A percentile compares a stretch with the other conserved stretches of the same genome.
Evolutionary conservation across 2,329 filamentous ascomycete genomes (phyloP).

Genomic region (Trichoderma brevicompactum): DNA sequence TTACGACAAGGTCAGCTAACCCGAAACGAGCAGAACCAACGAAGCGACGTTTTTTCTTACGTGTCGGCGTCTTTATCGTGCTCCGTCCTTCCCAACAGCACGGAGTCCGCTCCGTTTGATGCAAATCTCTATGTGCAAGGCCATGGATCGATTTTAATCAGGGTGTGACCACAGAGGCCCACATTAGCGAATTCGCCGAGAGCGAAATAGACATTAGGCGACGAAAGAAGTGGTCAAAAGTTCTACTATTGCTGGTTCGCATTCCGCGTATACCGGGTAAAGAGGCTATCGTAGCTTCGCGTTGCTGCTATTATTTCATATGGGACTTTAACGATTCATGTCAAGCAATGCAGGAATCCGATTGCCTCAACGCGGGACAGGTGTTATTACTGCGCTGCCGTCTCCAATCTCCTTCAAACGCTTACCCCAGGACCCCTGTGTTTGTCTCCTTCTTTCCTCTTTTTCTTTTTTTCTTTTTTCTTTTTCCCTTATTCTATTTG

Average conservation of each 20-base stretch:
- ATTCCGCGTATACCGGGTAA: constrained; percentile 13
- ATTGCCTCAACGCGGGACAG: not conserved
- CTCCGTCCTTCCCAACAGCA: not conserved
- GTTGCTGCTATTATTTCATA: not conserved
- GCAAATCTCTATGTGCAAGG: constrained; percentile 7
- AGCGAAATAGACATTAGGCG: constrained; percentile 8
- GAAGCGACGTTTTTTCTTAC: constrained; percentile 10
- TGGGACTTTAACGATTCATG: constrained; percentile 8
- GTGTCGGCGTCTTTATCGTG: not conserved
- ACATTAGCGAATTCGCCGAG: constrained; percentile 22
- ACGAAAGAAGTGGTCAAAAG: not conserved
- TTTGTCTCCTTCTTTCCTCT: not conserved
- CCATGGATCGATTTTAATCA: constrained; percentile 12
- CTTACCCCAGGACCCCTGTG: not conserved
- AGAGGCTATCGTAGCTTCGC: not conserved
- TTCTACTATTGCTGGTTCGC: not conserved
- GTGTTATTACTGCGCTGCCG: not conserved
- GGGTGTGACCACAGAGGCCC: constrained; percentile 15
- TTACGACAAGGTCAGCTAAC: constrained; percentile 8
- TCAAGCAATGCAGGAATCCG: not conserved
- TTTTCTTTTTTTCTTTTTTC: not conserved
- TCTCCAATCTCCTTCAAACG: not conserved
- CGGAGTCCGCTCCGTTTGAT: constrained; percentile 11
- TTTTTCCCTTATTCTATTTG: not conserved
- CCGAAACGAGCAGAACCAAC: constrained; percentile 5